Evolutionary conservation across 1,139 yeast genomes (phyloP).

Genomic region (Diutina rugosa): DNA sequence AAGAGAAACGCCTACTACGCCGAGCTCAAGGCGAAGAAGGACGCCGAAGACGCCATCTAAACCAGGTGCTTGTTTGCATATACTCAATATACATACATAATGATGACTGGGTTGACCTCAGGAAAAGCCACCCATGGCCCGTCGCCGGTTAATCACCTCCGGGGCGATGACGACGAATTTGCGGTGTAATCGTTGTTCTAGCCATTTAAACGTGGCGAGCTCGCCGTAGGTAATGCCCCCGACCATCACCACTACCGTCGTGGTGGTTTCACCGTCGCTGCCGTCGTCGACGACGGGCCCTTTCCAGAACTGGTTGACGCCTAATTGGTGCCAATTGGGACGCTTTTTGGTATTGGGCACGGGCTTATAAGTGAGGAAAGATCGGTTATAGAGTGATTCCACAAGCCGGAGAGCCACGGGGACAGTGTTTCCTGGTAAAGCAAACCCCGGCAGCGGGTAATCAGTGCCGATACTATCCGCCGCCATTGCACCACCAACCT

Average conservation of each 20-base stretch:
- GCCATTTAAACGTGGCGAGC: background rate
- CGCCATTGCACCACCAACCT: constrained; percentile 14
- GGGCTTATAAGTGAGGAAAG: constrained; percentile 30
- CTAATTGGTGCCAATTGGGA: constrained; percentile 32
- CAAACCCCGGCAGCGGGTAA: constrained; percentile 34
- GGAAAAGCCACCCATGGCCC: background rate
- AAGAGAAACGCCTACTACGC: constrained; percentile 83
- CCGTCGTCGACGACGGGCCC: background rate
- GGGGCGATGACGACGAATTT: background rate
- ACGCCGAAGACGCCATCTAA: constrained; percentile 35
- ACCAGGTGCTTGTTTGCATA: background rate
- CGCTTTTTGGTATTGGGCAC: constrained; percentile 23
- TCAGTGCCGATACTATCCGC: constrained; percentile 10
- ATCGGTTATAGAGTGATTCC: constrained; percentile 37
- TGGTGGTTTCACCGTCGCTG: background rate
- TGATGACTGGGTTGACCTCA: no score
- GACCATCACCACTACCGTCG: background rate
- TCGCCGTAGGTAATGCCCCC: background rate
- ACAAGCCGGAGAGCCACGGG: constrained; percentile 35
- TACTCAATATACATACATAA: background rate
- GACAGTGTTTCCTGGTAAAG: constrained; percentile 39
- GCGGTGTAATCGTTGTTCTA: background rate
- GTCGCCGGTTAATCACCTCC: background rate
- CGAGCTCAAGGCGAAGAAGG: constrained; percentile 59
- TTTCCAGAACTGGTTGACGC: background rate